These are phyloP conservation scores for Calonectria henricotiae DNA, from an alignment of 2,329 filamentous ascomycete genomes.

Conservation along the genomic window DNA sequence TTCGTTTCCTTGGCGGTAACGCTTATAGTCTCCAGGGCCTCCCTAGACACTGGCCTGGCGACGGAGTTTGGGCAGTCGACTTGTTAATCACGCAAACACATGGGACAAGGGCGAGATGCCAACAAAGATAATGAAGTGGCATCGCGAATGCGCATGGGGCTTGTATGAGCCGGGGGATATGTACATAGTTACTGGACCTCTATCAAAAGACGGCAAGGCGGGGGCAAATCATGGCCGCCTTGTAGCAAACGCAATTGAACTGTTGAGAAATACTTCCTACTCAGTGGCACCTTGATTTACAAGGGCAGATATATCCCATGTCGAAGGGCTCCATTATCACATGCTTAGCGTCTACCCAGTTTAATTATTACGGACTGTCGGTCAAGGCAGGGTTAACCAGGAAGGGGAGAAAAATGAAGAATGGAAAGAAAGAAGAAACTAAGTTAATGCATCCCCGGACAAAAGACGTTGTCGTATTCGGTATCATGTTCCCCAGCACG, in stretches of 20 bases:
- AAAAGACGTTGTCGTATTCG: slow-evolving; percentile 20
- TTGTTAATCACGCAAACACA: slow-evolving; percentile 18
- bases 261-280: background rate
- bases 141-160: slow-evolving; percentile 14
- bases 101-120: background rate
- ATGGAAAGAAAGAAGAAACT: background rate
- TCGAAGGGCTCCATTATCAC: slow-evolving; percentile 21
- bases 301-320: slow-evolving; percentile 4
- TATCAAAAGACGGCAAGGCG: background rate
- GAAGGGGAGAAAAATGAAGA: background rate
- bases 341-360: slow-evolving; percentile 17
- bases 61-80: slow-evolving; percentile 44
- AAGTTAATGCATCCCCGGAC: background rate
- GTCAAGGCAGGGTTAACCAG: background rate
- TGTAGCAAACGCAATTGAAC: background rate
- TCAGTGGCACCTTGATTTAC: background rate
- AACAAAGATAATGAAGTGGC: background rate
- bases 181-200: slow-evolving; percentile 3
- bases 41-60: slow-evolving; percentile 33
- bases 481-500: slow-evolving; percentile 4
- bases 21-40: slow-evolving; percentile 6
- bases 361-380: slow-evolving; percentile 20
- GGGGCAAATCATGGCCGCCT: background rate
- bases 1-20: slow-evolving; percentile 19
- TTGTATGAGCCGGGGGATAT: background rate